Percentiles rank a stretch among this genome's conserved stretches.
These are phyloP conservation scores for Craterostigma plantagineum DNA, from an alignment of 257 asterid genomes.

Conservation along the genomic window DNA sequence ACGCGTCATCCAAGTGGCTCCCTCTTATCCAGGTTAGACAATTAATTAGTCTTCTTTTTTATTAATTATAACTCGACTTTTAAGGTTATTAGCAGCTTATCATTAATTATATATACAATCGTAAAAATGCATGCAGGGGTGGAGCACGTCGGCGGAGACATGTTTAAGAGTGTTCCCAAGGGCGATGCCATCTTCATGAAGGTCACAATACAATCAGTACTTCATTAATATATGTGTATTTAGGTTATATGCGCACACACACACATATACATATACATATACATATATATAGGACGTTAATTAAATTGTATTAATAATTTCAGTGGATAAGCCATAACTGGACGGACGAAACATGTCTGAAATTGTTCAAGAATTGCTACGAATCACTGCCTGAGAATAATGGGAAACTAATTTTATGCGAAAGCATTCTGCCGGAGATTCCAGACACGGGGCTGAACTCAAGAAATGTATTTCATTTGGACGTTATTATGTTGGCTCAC, in stretches of 20 bases:
- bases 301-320: constrained; percentile 1
- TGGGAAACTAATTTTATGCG: constrained; percentile 67
- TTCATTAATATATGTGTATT: not conserved
- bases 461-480: constrained; percentile 41
- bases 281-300: too few species aligned
- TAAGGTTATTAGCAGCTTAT: too few species aligned
- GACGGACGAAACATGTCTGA: constrained; percentile 63
- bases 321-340: constrained; percentile 58
- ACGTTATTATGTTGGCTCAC: constrained; percentile 72
- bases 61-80: too few species aligned
- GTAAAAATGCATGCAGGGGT: constrained; percentile 8
- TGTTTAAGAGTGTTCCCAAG: constrained; percentile 50
- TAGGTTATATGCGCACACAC: too few species aligned
- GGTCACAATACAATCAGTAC: constrained; percentile 13
- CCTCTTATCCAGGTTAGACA: constrained; percentile 7
- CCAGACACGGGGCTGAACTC: constrained; percentile 44
- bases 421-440: constrained; percentile 52
- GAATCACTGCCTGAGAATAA: constrained; percentile 37
- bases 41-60: too few species aligned
- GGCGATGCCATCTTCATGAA: constrained; percentile 69
- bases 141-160: constrained; percentile 50
- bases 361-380: constrained; percentile 57
- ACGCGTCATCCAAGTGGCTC: constrained; percentile 18
- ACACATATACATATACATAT: too few species aligned
- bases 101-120: too few species aligned